Percentiles rank a stretch among this genome's conserved stretches.
phyloP scores from a whole-genome alignment of 345 rosid species.

The Atalantia buxifolia region DNA sequence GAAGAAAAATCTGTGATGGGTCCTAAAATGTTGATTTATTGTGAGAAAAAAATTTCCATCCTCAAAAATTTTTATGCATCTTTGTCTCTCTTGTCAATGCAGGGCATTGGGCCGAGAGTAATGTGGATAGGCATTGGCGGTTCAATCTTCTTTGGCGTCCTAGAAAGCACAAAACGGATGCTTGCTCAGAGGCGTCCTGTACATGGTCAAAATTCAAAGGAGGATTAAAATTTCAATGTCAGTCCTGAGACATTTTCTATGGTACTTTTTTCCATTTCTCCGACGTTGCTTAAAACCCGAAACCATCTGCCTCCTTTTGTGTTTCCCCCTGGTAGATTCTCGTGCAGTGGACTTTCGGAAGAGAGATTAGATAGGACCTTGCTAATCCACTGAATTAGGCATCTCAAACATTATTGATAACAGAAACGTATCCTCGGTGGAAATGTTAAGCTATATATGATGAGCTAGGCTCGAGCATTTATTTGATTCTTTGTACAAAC shows the following conservation, averaged over 20 bases:
- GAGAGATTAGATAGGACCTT: not conserved
- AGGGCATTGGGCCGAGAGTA: slow-evolving; percentile 91
- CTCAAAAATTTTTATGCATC: not conserved
- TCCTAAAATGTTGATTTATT: not conserved
- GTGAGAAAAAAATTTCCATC: not conserved
- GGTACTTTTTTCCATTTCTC: not conserved
- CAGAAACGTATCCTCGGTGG: not conserved
- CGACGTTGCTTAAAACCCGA: not conserved
- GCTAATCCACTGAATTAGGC: not conserved
- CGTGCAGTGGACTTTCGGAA: not conserved
- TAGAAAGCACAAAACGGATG: slow-evolving; percentile 73
- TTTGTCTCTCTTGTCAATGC: slow-evolving; percentile 9
- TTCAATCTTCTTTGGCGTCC: slow-evolving; percentile 82
- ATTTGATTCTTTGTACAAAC: too few species aligned
- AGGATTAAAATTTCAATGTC: slow-evolving; percentile 10
- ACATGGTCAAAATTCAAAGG: slow-evolving; percentile 23
- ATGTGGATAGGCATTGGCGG: slow-evolving; percentile 95
- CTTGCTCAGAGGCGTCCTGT: slow-evolving; percentile 57
- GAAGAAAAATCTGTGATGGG: not conserved
- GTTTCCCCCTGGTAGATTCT: too few species aligned
- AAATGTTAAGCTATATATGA: not conserved
- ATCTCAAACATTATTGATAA: not conserved
- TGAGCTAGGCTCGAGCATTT: too few species aligned
- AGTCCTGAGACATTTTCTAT: not conserved
- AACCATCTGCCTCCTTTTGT: not conserved